Evolutionary conservation across 2,329 filamentous ascomycete genomes (phyloP), one percentile per base, ranked within the genome.

Genomic region (Cladosporium sp.): DNA sequence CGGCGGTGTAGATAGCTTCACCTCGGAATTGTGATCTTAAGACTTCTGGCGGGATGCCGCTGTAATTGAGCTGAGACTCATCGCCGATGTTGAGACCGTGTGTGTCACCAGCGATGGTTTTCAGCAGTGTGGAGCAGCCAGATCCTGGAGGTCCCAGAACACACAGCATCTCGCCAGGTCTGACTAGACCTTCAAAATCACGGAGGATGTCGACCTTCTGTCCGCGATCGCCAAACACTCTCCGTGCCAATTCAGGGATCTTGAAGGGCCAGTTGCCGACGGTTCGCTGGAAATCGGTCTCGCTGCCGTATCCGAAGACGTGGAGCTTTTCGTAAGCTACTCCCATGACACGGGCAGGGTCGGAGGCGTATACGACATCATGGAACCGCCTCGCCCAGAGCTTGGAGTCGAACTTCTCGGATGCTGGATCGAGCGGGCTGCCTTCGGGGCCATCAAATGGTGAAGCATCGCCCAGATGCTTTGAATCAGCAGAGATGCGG

Each of bases 1-100:
- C 88, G 54, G 87, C 87, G 0, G 87, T 91, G 71, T 93, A 93
- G 67, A 93, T 91, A 55, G 87, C 87, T 70, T 95, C 89, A 58
- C 89, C 89, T 31, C 87, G 84, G 72, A 92, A 91, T 55, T 80
- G 76, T 9, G 80, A 81, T 70, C 87, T 82, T 86, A 93, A 91
- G 65, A 88, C 80, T 63, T 87, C 72, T 52, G 87, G 79, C 3
- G 80, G 73, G 62, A 89, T 77, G 77, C 83, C 86, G 67, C 93
- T 86, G 65, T 95, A 95, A 71, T 95, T 91, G 65, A 95, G 82
- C 57, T 87, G 82, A 0, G 86, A 84, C 7, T 75, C 72, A 2
- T 85, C 72, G 44, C 89, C 86, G 10, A 93, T 76, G 60, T 79
- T 82, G 60, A 95, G 84, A 46, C 89, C 89, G 60, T 90, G 85